phyloP scores from a whole-genome alignment of 2,329 filamentous ascomycete genomes.

The Hymenoscyphus fructigenus region DNA sequence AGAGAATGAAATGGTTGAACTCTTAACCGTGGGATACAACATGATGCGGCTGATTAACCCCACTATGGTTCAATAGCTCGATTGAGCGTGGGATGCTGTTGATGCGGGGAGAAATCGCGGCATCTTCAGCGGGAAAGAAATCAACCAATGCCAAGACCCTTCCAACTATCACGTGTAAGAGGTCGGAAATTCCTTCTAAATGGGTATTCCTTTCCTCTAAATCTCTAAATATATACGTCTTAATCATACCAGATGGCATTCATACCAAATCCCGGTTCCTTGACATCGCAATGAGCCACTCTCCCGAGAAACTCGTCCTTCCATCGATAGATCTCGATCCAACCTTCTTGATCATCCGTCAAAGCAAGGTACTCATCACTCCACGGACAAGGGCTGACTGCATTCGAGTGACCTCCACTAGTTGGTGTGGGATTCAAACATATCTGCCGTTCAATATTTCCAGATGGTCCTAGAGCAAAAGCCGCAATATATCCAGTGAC shows the following conservation, averaged over 20 bases:
- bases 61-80: background rate
- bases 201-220: background rate
- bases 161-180: slow-evolving; percentile 3
- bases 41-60: slow-evolving; percentile 4
- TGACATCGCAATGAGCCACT: slow-evolving; percentile 74
- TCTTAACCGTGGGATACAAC: slow-evolving; percentile 11
- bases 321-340: slow-evolving; percentile 86
- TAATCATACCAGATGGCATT: slow-evolving; percentile 94
- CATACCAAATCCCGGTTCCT: slow-evolving; percentile 91
- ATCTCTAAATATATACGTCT: slow-evolving; percentile 10
- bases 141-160: background rate
- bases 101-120: slow-evolving; percentile 6
- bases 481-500: slow-evolving; percentile 81
- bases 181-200: background rate
- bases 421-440: slow-evolving; percentile 82
- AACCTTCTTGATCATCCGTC: slow-evolving; percentile 85
- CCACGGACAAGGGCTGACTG: slow-evolving; percentile 80
- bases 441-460: slow-evolving; percentile 74
- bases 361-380: slow-evolving; percentile 87
- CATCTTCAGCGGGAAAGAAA: slow-evolving; percentile 12
- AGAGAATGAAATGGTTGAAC: slow-evolving; percentile 11
- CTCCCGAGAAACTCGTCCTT: slow-evolving; percentile 75
- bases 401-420: slow-evolving; percentile 85
- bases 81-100: background rate
- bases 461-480: slow-evolving; percentile 67